Percentiles rank a stretch among this genome's conserved stretches.
Evolutionary conservation across 2,329 filamentous ascomycete genomes (phyloP).

Genomic region (Pestalotiopsis sp.): DNA sequence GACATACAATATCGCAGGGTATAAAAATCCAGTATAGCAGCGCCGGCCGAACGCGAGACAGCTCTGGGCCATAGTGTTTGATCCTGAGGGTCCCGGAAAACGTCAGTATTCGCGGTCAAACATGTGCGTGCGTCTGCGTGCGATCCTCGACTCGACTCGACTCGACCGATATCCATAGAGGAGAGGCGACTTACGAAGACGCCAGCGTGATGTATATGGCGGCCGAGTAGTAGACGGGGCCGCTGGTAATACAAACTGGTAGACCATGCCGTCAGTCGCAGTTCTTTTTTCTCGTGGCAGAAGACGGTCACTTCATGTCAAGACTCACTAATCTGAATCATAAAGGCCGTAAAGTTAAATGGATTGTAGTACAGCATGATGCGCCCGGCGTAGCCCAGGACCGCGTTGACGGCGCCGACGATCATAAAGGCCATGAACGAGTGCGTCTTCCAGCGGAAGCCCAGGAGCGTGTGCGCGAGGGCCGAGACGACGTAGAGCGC

Average conservation of each 20-base stretch:
- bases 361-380: conserved; percentile 60
- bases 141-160: background rate
- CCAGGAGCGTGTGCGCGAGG: conserved; percentile 46
- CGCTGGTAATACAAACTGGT: conserved; percentile 60
- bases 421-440: conserved; percentile 55
- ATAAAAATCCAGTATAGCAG: conserved; percentile 34
- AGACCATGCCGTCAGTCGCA: background rate
- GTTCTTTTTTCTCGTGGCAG: background rate
- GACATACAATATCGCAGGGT: conserved; percentile 44
- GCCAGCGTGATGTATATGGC: conserved; percentile 68
- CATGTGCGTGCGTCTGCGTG: no score
- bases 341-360: conserved; percentile 60
- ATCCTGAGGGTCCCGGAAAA: conserved; percentile 32
- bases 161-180: background rate
- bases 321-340: conserved; percentile 63
- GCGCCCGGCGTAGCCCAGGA: conserved; percentile 65
- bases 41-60: conserved; percentile 27
- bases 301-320: background rate
- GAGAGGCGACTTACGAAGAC: conserved; percentile 30
- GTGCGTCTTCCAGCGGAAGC: conserved; percentile 48
- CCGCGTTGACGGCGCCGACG: conserved; percentile 57
- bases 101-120: background rate
- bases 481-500: conserved; percentile 49
- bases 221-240: conserved; percentile 60
- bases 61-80: conserved; percentile 32